These are phyloP conservation scores for Calonectria hongkongensis DNA, from an alignment of 2,329 filamentous ascomycete species.

Conservation along the genomic window DNA sequence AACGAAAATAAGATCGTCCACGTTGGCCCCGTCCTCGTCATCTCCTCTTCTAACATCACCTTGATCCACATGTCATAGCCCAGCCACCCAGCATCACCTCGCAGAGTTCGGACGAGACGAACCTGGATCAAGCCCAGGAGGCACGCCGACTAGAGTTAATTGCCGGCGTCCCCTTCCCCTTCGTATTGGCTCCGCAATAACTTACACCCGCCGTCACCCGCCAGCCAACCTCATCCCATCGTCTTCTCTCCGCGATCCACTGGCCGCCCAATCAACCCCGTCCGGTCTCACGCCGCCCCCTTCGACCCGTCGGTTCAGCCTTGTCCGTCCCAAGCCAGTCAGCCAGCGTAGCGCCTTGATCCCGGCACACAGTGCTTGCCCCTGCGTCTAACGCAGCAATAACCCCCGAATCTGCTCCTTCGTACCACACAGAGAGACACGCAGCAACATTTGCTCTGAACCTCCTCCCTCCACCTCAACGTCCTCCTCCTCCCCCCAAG, in stretches of 20 bases:
- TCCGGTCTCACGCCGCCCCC: slow-evolving; percentile 35
- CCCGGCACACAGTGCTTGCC: slow-evolving; percentile 46
- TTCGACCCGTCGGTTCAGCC: slow-evolving; percentile 42
- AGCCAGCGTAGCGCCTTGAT: slow-evolving; percentile 41
- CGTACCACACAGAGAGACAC: slow-evolving; percentile 54
- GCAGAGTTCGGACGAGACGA: slow-evolving; percentile 31
- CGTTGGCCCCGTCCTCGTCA: slow-evolving; percentile 21
- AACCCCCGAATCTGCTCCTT: slow-evolving; percentile 46
- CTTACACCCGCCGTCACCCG: slow-evolving; percentile 31
- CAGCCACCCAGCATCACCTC: slow-evolving; percentile 33
- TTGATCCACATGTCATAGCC: slow-evolving; percentile 37
- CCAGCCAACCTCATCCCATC: slow-evolving; percentile 35
- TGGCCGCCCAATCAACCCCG: slow-evolving; percentile 34
- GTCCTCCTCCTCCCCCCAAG: slow-evolving; percentile 36
- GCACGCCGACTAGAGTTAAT: slow-evolving; percentile 25
- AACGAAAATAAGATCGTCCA: slow-evolving; percentile 11
- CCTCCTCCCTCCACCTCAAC: slow-evolving; percentile 18
- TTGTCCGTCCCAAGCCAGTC: slow-evolving; percentile 43
- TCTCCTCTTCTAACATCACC: slow-evolving; percentile 35
- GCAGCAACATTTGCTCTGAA: slow-evolving; percentile 46
- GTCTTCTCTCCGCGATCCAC: slow-evolving; percentile 34
- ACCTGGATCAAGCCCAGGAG: slow-evolving; percentile 28
- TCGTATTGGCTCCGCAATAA: slow-evolving; percentile 40
- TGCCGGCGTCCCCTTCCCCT: slow-evolving; percentile 32
- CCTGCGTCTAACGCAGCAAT: slow-evolving; percentile 52